phyloP scores from a whole-genome alignment of 148 eudicot genomes.

The Persicaria maculosa region DNA sequence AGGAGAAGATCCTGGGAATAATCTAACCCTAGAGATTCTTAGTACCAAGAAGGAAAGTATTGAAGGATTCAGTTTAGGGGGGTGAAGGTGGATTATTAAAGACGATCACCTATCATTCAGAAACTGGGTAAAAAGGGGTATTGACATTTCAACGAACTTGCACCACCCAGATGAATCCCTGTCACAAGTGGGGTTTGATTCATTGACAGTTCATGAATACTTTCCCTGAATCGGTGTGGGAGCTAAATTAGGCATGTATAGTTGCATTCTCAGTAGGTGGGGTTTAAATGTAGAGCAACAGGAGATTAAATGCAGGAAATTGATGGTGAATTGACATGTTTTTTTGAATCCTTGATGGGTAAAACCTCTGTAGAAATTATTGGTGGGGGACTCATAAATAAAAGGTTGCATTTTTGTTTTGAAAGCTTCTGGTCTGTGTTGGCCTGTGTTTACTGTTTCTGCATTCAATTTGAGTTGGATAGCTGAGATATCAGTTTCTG shows the following conservation, averaged over 20 bases:
- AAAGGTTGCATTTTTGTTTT: not conserved
- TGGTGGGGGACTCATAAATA: not conserved
- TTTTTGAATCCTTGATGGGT: not conserved
- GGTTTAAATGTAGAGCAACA: not conserved
- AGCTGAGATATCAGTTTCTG: too few relatives aligned
- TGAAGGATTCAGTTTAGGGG: not conserved
- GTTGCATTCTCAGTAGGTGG: not conserved
- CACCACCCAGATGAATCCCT: not conserved
- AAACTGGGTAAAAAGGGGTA: constrained; percentile 1
- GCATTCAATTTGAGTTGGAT: too few relatives aligned
- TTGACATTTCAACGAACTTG: not conserved
- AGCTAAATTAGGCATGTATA: not conserved
- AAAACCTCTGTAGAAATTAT: not conserved
- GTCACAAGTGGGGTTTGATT: not conserved
- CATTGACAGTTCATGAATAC: not conserved
- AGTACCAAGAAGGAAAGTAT: too few relatives aligned
- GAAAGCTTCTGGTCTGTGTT: not conserved
- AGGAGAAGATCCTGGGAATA: too few relatives aligned
- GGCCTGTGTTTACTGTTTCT: not conserved
- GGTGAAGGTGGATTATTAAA: not conserved
- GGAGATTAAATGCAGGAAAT: constrained; percentile 3
- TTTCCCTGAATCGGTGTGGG: not conserved
- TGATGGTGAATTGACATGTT: not conserved
- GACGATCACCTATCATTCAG: not conserved
- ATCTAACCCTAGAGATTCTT: too few relatives aligned